Base-by-base conservation (phyloP, 2,329 filamentous ascomycete genomes). In the Penicillium paneum region DNA sequence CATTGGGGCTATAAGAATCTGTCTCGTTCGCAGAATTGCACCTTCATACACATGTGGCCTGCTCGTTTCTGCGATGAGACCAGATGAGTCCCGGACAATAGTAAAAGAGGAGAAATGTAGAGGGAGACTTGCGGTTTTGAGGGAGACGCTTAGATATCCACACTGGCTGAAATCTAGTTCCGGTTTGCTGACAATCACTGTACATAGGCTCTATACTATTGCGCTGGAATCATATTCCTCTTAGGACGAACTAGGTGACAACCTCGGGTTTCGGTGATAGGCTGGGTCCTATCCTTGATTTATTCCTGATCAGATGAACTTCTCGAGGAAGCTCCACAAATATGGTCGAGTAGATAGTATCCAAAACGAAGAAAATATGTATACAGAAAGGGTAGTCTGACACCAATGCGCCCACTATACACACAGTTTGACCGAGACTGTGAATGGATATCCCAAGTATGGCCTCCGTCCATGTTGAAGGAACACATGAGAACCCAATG, bases 121-220 rank as follows among this genome's bases (percentile, higher is more conserved):
- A 60, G 46, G 36, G n/a, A 49, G 55, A 52, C 29, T 17, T 45
- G 47, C 39, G 38, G 42, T 8, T 39, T 39, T 48, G 49, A 51
- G 49, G 35, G 45, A 54, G 42, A 57, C 40, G 43, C 45, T 53
- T 53, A 19, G 36, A 28, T 32, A 49, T 42, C 35, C 35, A 34
- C 19, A 24, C 43, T 48, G 49, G 44, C 47, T 46, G 38, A 21
- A 34, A 34, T 44, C 29, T 31, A 34, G n/a, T 34, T 36, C n/a
- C 35, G 24, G 41, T 49, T 21, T 44, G 32, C 40, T 49, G 47
- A 31, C 51, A 40, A 60, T 54, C 49, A 59, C 49, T 64, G 59
- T 64, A 64, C 57, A 63, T 64, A 64, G 53, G 54, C 51, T 57
- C 39, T 58, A 24, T 44, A 45, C 41, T 55, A 53, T 56, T 53